These are phyloP conservation scores for Pistacia integerrima DNA, from an alignment of 345 rosid genomes.

Conservation along the genomic window DNA sequence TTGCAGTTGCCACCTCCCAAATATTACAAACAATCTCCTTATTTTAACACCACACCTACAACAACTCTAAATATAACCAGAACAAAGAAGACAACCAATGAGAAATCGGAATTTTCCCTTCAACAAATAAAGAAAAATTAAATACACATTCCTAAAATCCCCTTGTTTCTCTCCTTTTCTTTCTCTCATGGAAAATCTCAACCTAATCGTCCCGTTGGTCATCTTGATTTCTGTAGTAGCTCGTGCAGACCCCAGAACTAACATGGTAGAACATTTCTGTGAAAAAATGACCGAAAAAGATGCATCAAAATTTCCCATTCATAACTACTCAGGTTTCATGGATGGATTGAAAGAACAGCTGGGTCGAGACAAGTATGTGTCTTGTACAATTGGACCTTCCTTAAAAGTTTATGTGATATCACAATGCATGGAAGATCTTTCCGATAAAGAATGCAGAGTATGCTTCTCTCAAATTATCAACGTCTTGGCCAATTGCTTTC, in stretches of 20 bases:
- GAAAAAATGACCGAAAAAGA: constrained; percentile 25
- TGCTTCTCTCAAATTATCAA: constrained; percentile 41
- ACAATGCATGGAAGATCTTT: constrained; percentile 57
- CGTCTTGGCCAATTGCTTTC: constrained; percentile 39
- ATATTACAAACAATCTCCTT: neutral
- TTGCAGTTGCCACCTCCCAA: neutral
- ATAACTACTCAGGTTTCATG: constrained; percentile 24
- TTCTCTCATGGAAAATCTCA: neutral
- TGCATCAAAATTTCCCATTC: constrained; percentile 25
- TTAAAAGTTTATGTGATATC: constrained; percentile 36
- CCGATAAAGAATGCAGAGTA: constrained; percentile 29
- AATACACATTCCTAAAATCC: neutral
- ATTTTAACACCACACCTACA: constrained; percentile 10
- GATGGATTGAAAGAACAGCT: constrained; percentile 33
- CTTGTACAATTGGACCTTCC: constrained; percentile 39
- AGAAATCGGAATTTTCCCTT: neutral
- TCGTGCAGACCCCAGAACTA: constrained; percentile 29
- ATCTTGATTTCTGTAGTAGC: neutral
- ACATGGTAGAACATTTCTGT: constrained; percentile 38
- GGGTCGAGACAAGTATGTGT: constrained; percentile 34
- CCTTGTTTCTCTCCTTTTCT: neutral
- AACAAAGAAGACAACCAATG: neutral
- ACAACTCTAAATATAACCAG: constrained; percentile 16
- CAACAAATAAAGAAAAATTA: neutral
- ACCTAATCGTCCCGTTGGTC: constrained; percentile 19